These are phyloP conservation scores for Arthrobotrys conoides DNA, from an alignment of 2,329 filamentous ascomycete species.

Conservation along the genomic window DNA sequence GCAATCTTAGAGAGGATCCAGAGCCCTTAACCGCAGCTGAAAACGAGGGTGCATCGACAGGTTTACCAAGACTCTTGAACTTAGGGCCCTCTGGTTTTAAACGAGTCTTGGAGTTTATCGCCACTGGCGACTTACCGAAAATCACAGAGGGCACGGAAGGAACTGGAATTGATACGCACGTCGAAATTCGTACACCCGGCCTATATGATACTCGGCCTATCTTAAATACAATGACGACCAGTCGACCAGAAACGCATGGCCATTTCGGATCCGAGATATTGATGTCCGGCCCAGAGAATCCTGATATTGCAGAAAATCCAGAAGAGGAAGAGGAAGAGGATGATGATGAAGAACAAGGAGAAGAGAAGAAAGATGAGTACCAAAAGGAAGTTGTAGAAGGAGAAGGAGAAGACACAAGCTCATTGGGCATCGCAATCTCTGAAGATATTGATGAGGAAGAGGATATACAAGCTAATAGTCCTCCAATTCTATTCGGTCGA, in stretches of 20 bases:
- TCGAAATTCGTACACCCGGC: slow-evolving; percentile 17
- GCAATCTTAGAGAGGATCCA: background rate
- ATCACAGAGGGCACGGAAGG: slow-evolving; percentile 24
- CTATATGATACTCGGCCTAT: slow-evolving; percentile 3
- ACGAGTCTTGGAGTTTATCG: background rate
- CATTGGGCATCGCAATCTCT: background rate
- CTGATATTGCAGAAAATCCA: slow-evolving; percentile 5
- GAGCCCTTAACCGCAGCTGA: background rate
- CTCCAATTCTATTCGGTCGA: slow-evolving; percentile 2
- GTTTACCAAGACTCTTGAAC: slow-evolving; percentile 24
- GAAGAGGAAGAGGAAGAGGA: slow-evolving; percentile 19
- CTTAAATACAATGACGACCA: slow-evolving; percentile 6
- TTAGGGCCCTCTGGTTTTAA: slow-evolving; percentile 9
- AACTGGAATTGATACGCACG: slow-evolving; percentile 2
- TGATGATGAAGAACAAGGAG: background rate
- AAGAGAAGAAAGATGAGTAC: no score
- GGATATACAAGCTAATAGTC: background rate
- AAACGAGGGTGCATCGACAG: background rate
- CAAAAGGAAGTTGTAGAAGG: background rate
- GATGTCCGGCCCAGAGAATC: slow-evolving; percentile 19
- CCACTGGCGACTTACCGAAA: background rate
- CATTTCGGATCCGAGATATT: slow-evolving; percentile 28
- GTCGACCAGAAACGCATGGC: slow-evolving; percentile 20
- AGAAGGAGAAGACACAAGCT: slow-evolving; percentile 10
- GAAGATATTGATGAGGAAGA: background rate